A percentile compares a stretch with the other conserved stretches of the same genome.
Conservation (phyloP, 2,329 filamentous ascomycete species). For the Escovopsis weberi region DNA sequence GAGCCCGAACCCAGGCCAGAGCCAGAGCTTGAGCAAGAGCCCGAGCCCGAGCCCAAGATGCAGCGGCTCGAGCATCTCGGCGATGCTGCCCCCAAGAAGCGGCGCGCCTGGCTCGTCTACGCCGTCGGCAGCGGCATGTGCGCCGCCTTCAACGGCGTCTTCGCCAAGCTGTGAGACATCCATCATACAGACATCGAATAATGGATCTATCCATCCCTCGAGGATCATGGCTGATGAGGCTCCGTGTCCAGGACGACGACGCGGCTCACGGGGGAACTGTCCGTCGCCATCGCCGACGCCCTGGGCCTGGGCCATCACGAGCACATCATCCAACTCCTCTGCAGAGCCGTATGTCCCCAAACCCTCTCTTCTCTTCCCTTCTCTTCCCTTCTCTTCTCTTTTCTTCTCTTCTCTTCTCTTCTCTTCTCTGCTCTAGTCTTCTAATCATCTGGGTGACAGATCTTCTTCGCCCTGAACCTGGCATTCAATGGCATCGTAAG, state of each 20-base stretch:
- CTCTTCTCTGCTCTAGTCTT: not conserved
- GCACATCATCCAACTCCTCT: slow-evolving; percentile 29
- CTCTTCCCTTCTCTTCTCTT: not conserved
- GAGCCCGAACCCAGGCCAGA: too few relatives aligned
- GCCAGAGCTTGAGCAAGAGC: too few relatives aligned
- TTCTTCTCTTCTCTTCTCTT: too few relatives aligned
- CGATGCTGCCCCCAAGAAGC: too few relatives aligned
- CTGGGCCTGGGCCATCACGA: slow-evolving; percentile 29
- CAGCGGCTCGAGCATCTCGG: too few relatives aligned
- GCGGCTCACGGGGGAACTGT: slow-evolving; percentile 35
- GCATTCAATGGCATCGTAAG: slow-evolving; percentile 56
- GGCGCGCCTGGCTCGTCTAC: too few relatives aligned
- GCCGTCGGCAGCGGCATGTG: slow-evolving; percentile 61
- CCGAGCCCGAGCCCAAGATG: too few relatives aligned
- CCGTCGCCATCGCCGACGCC: slow-evolving; percentile 27
- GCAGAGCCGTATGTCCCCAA: slow-evolving; percentile 31
- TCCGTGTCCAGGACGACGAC: slow-evolving; percentile 43
- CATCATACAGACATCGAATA: too few relatives aligned
- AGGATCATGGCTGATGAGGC: too few relatives aligned
- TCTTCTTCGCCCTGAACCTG: slow-evolving; percentile 63
- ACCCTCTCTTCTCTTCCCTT: not conserved
- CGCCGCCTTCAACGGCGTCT: slow-evolving; percentile 68
- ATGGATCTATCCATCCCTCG: too few relatives aligned
- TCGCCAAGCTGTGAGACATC: slow-evolving; percentile 72
- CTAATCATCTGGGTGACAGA: slow-evolving; percentile 25